These are phyloP conservation scores for Fusarium tanahbumbuense DNA, from an alignment of 2,329 filamentous ascomycete species.

Conservation along the genomic window DNA sequence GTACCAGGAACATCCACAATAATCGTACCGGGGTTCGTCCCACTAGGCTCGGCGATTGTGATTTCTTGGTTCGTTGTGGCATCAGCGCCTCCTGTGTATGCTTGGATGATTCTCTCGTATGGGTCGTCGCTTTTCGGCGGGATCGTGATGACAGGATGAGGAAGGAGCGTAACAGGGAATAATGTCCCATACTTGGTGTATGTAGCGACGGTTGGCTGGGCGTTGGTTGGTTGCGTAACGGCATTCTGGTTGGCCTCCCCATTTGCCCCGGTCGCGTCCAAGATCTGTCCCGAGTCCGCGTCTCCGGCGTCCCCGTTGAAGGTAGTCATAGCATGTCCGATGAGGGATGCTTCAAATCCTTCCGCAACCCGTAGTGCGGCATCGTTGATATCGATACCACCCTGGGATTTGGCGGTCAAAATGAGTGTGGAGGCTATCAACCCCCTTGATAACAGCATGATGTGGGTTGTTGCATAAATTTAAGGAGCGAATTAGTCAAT, in stretches of 20 bases:
- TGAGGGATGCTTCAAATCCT: conserved; percentile 24
- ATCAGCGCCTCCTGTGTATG: conserved; percentile 30
- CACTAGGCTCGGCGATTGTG: conserved; percentile 31
- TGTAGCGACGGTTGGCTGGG: conserved; percentile 14
- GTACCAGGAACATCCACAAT: conserved; percentile 31
- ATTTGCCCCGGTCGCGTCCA: background rate
- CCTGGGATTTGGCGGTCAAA: conserved; percentile 23
- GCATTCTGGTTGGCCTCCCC: conserved; percentile 4
- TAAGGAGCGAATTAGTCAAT: conserved; percentile 13
- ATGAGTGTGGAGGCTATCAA: conserved; percentile 33
- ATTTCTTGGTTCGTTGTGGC: conserved; percentile 31
- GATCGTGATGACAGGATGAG: conserved; percentile 31
- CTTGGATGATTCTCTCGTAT: conserved; percentile 33
- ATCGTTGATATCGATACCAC: conserved; percentile 10
- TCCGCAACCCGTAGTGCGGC: conserved; percentile 4
- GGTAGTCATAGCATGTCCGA: conserved; percentile 20
- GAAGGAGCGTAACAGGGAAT: conserved; percentile 29
- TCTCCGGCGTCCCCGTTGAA: conserved; percentile 5
- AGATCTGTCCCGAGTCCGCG: background rate
- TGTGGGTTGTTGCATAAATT: conserved; percentile 33
- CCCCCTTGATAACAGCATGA: conserved; percentile 36
- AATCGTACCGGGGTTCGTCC: conserved; percentile 30
- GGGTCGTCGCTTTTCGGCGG: conserved; percentile 24
- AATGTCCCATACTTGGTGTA: conserved; percentile 13
- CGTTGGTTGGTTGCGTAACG: conserved; percentile 5